phyloP scores from a whole-genome alignment of 768 basidiomycete genomes.

The Calvatia gigantea region DNA sequence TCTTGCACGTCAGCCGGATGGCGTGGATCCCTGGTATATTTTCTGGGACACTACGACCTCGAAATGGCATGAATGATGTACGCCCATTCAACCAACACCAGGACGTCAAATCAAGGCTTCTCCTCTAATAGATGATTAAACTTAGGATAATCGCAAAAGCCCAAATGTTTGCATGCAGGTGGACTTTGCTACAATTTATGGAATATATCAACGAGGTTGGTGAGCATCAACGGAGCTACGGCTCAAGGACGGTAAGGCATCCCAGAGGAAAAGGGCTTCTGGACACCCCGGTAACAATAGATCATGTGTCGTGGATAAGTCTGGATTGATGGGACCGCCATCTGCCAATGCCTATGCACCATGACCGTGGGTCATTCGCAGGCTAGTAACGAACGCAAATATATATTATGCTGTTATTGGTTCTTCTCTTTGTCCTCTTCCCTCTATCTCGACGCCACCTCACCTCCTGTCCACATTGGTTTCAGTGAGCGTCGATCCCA shows the following conservation, averaged over 20 bases:
- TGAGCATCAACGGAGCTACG: too few relatives aligned
- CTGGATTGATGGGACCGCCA: neutral
- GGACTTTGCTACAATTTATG: too few relatives aligned
- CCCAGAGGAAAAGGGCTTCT: too few relatives aligned
- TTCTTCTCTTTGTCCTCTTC: neutral
- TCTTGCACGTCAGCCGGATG: too few relatives aligned
- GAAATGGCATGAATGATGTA: neutral
- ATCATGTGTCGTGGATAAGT: neutral
- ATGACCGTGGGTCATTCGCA: neutral
- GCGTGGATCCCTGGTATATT: too few relatives aligned
- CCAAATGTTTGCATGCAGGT: neutral
- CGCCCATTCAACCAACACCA: neutral
- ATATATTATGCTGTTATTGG: neutral
- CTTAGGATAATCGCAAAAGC: neutral
- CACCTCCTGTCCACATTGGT: neutral
- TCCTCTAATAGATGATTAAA: neutral
- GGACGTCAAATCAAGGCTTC: constrained; percentile 4
- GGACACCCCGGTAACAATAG: too few relatives aligned
- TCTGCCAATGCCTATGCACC: neutral
- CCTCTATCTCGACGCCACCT: neutral
- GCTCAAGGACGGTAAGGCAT: too few relatives aligned
- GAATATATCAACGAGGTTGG: too few relatives aligned
- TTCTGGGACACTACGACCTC: neutral
- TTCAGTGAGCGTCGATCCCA: neutral
- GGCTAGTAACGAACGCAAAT: neutral